Conservation (phyloP, 176 grass and related monocot genomes). For the Alloteropsis semialata region DNA sequence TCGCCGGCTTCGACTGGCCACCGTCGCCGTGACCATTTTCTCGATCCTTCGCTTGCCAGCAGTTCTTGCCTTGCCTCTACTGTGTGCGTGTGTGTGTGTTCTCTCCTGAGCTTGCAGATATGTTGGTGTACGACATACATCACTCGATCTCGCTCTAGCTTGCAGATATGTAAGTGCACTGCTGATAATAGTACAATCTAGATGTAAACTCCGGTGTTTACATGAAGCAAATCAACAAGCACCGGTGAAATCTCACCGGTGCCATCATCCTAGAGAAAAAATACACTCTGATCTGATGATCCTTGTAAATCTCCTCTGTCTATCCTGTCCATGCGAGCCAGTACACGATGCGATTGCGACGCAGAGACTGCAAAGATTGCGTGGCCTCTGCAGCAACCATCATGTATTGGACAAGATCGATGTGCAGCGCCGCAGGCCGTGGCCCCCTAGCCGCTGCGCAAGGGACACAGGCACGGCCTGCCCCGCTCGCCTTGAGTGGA, state of each 20-base stretch:
- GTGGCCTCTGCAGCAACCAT: background rate
- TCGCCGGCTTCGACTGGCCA: conserved; percentile 77
- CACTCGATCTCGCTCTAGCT: background rate
- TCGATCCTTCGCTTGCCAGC: background rate
- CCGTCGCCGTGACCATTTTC: conserved; percentile 61
- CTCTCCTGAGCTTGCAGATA: conserved; percentile 25
- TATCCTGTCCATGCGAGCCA: background rate
- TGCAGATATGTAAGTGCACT: conserved; percentile 43
- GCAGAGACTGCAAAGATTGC: background rate
- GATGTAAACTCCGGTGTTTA: conserved; percentile 59
- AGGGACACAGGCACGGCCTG: background rate
- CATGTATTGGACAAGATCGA: conserved; percentile 25
- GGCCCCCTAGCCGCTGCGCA: conserved; percentile 1
- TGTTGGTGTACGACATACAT: background rate
- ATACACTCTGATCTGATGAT: background rate
- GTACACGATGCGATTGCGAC: background rate
- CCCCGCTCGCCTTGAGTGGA: conserved; percentile 1
- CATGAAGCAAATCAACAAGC: conserved; percentile 43
- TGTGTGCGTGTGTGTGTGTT: conserved; percentile 6
- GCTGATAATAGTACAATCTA: background rate
- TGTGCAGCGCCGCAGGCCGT: conserved; percentile 25
- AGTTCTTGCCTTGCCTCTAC: background rate
- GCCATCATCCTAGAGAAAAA: background rate
- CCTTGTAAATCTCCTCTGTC: too few relatives aligned
- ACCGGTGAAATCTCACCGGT: conserved; percentile 23